Evolutionary conservation across 2,329 filamentous ascomycete species (phyloP), one percentile per base, ranked within the genome.

Genomic region (Ceratocystis alfenasii): DNA sequence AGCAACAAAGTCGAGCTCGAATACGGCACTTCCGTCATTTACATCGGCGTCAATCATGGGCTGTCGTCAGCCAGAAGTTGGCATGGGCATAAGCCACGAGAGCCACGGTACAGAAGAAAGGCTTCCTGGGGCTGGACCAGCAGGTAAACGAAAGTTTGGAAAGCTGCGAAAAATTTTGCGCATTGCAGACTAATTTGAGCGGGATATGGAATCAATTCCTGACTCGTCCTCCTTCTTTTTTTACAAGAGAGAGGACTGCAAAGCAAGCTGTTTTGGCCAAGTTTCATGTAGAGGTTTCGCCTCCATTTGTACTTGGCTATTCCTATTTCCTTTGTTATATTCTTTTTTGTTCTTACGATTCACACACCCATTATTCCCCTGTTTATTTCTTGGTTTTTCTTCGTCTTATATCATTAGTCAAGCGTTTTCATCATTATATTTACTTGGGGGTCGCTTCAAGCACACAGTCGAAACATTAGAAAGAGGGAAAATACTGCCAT

Each of bases 131-230:
- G n/a, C 46, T 46, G 62, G 48, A 7, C 28, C 30, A 33, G 28
- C 12, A n/a, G 17, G 46, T 76, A 83, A 81, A 76, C 89, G 89
- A 80, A 88, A 86, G 74, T 89, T 90, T 74, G 80, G 80, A 53
- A 76, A 78, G 65, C 74, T 90, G 72, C 83, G 87, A 73, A 83
- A 79, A 73, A 86, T 87, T 73, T 87, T 90, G 74, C 74, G 78
- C 53, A 72, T 81, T 66, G 72, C 80, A 68, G 78, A 80, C 68
- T 44, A 20, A 57, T 6, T 8, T 22, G 5, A 28, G 20, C 20
- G 3, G 8, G 17, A 6, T 15, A 4, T 28, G 2, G 5, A 28
- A 28, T 25, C 22, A 53, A 28, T 15, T 8, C 22, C 25, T 25
- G 20, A 25, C 25, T 53, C 3, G 30, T 28, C 6, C 57, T 22